A percentile compares a stretch with the other conserved stretches of the same genome.
phyloP scores from a whole-genome alignment of 345 rosid species.

The Populus pruinosa region DNA sequence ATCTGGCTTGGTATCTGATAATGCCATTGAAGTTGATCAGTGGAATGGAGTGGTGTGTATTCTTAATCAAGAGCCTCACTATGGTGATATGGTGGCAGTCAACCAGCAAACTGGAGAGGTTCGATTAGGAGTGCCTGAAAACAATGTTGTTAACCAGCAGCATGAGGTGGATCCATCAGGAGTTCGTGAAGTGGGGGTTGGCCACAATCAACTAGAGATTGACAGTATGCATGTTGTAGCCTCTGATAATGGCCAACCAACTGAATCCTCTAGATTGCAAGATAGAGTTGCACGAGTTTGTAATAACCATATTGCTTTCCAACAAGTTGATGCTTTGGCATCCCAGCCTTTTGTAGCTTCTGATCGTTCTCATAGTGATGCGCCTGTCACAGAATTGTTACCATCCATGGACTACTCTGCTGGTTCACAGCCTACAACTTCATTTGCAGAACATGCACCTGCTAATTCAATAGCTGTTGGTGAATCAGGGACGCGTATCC shows the following conservation, averaged over 20 bases:
- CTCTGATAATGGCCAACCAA: conserved; percentile 1
- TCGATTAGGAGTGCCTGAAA: neutral
- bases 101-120: neutral
- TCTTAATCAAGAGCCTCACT: neutral
- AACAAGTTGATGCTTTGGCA: conserved; percentile 16
- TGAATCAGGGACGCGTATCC: conserved; percentile 10
- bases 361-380: neutral
- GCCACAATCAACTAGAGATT: neutral
- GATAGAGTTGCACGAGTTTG: conserved; percentile 23
- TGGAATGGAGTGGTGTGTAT: neutral
- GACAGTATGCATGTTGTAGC: neutral
- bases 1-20: neutral
- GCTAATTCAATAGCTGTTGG: conserved; percentile 2
- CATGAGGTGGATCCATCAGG: neutral
- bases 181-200: conserved; percentile 5
- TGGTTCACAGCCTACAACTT: conserved; percentile 12
- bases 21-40: neutral
- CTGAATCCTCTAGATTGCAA: conserved; percentile 31
- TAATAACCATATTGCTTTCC: conserved; percentile 26
- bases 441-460: conserved; percentile 5
- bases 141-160: neutral
- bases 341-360: conserved; percentile 9
- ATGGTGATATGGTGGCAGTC: neutral
- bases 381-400: neutral
- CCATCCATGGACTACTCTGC: conserved; percentile 10